A percentile compares a stretch with the other conserved stretches of the same genome.
phyloP scores from a whole-genome alignment of 192 early-diverging fungal species.

The Jimgerdemannia lactiflua region DNA sequence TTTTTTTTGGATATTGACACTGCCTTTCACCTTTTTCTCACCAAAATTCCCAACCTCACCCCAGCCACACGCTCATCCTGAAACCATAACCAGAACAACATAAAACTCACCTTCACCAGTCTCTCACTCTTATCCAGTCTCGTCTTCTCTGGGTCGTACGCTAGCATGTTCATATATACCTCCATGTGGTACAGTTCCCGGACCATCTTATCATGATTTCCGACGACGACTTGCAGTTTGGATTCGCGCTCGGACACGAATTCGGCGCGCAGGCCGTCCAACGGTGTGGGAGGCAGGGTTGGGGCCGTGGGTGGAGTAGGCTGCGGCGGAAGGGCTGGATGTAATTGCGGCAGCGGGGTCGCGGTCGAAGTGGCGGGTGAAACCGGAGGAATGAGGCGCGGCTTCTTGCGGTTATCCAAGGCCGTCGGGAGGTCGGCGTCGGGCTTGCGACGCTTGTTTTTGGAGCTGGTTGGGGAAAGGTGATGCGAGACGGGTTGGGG shows the following conservation, averaged over 20 bases:
- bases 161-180: conserved; percentile 42
- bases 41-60: too few relatives aligned
- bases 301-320: conserved; percentile 1
- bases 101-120: conserved; percentile 44
- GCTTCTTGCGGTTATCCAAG: conserved; percentile 6
- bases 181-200: conserved; percentile 60
- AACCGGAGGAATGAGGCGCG: not conserved
- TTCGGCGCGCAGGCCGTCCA: conserved; percentile 37
- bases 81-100: not conserved
- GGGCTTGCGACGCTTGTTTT: conserved; percentile 3
- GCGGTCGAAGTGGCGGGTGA: not conserved
- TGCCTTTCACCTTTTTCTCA: too few relatives aligned
- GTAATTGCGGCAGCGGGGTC: not conserved
- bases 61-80: not conserved
- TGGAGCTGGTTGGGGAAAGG: not conserved
- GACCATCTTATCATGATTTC: conserved; percentile 49
- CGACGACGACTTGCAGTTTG: conserved; percentile 43
- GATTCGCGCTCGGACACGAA: conserved; percentile 33
- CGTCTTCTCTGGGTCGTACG: conserved; percentile 48
- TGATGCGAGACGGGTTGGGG: not conserved
- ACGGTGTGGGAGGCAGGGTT: conserved; percentile 30
- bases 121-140: conserved; percentile 50
- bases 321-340: not conserved
- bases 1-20: too few relatives aligned
- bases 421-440: not conserved